phyloP scores from a whole-genome alignment of 352 stramenopile species.

The Globisporangium irregulare region DNA sequence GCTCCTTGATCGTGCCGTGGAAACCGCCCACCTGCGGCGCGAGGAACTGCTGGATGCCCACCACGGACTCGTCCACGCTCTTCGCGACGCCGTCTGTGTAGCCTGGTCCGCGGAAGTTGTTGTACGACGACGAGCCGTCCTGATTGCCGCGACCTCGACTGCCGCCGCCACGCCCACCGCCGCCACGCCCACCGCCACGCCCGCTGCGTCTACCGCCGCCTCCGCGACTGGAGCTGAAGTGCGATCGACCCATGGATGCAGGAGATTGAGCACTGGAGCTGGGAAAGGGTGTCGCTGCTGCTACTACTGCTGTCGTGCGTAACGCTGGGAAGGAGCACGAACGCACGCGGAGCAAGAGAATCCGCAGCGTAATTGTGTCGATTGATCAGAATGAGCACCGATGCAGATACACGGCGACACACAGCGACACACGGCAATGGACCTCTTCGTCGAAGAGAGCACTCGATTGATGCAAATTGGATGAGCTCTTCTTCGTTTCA shows the following conservation, averaged over 20 bases:
- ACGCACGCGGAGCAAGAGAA: not conserved
- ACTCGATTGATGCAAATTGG: not conserved
- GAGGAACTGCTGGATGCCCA: conserved; percentile 75
- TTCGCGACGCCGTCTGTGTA: conserved; percentile 78
- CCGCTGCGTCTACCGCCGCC: conserved; percentile 29
- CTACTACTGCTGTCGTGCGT: not conserved
- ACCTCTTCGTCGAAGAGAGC: conserved; percentile 5
- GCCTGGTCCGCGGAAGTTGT: conserved; percentile 47
- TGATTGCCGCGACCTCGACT: conserved; percentile 20
- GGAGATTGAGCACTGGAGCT: not conserved
- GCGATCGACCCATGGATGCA: conserved; percentile 13
- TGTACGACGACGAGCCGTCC: conserved; percentile 15
- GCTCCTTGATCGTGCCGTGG: conserved; percentile 85
- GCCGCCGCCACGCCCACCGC: conserved; percentile 15
- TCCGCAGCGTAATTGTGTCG: conserved; percentile 9
- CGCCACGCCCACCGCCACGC: conserved; percentile 18
- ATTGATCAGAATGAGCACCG: not conserved
- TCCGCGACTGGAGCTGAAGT: conserved; percentile 22
- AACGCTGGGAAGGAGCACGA: conserved; percentile 1
- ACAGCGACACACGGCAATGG: not conserved
- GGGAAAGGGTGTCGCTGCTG: not conserved
- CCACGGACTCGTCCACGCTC: conserved; percentile 69
- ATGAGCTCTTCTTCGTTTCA: conserved; percentile 10
- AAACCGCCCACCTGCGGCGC: conserved; percentile 67
- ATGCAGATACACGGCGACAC: not conserved